Base-by-base conservation (phyloP, 2,329 filamentous ascomycete species). In the Pseudogymnoascus sp. region DNA sequence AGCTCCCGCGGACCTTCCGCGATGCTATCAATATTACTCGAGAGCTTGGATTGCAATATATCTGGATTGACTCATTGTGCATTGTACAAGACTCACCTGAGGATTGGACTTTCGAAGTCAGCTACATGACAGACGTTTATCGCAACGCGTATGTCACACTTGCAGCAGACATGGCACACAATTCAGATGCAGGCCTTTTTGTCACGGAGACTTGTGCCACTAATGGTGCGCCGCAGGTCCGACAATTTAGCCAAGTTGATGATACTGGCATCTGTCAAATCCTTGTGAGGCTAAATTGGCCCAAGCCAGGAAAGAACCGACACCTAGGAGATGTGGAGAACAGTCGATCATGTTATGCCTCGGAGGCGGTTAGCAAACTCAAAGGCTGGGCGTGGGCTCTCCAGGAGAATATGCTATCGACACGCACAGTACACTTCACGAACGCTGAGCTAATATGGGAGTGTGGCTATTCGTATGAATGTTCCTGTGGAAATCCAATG, bases 321-420 rank as follows among this genome's bases (percentile, higher is more conserved):
- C 16, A 5, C 21, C 10, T 4, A 44, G 40, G 18, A 44, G 40
- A 44, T 21, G 4, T 21, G 18, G 40, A 44, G 10, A 44, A 44
- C 21, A 2, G 5, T 47, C 18, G 5, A 47, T 47, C 18, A 23
- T 23, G 42, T 23, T 47, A 47, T 23, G 42, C 12, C 42, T 47
- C 42, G 10, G 42, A 47, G 42, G 18, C 18, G 21, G 5, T 85
- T 47, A 47, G 18, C 42, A 47, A 47, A 59, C 35, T 69, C 2
- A 37, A 18, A 2, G 42, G n/a, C 21, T 62, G 70, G 12, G 69
- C 61, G 4, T 72, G 70, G 70, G 63, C 62, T 2, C 44, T 69
- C 6, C 68, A 72, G 62, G 70, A 72, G 56, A 21, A 64, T n/a
- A 33, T 66, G 1, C 63, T 72, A 2, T 64, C 70, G 10, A 44